A percentile compares a stretch with the other conserved stretches of the same genome.
These are phyloP conservation scores for Aspergillus fructus DNA, from an alignment of 2,329 filamentous ascomycete species.

Conservation along the genomic window DNA sequence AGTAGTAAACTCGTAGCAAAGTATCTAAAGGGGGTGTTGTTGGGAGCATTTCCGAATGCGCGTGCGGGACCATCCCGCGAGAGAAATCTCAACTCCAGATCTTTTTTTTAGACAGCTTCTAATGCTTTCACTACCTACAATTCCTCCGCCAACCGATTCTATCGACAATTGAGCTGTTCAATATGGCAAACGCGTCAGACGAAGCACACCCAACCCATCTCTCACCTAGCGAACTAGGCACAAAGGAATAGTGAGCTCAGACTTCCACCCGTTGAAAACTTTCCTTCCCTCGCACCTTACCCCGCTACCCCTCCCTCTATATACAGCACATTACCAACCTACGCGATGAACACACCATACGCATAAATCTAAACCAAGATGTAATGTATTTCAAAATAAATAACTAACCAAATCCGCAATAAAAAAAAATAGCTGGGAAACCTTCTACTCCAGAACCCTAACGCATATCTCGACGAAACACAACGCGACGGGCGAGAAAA, in stretches of 20 bases:
- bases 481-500: neutral
- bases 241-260: slow-evolving; percentile 79
- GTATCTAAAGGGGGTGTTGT: neutral
- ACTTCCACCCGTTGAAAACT: slow-evolving; percentile 3
- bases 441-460: slow-evolving; percentile 46
- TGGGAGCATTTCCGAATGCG: neutral
- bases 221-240: slow-evolving; percentile 77
- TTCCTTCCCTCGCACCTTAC: slow-evolving; percentile 2
- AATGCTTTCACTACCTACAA: neutral
- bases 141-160: neutral
- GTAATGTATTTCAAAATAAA: neutral
- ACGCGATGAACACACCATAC: neutral
- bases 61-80: slow-evolving; percentile 2
- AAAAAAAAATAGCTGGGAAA: slow-evolving; percentile 61
- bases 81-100: neutral
- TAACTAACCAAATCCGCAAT: slow-evolving; percentile 12
- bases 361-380: neutral
- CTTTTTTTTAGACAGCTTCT: slow-evolving; percentile 5
- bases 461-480: slow-evolving; percentile 36
- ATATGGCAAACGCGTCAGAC: slow-evolving; percentile 21
- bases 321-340: neutral
- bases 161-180: neutral
- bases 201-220: slow-evolving; percentile 61
- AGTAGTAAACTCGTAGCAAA: neutral
- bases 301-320: neutral